phyloP scores from a whole-genome alignment of 2,329 filamentous ascomycete species.

The Xylaria multiplex region DNA sequence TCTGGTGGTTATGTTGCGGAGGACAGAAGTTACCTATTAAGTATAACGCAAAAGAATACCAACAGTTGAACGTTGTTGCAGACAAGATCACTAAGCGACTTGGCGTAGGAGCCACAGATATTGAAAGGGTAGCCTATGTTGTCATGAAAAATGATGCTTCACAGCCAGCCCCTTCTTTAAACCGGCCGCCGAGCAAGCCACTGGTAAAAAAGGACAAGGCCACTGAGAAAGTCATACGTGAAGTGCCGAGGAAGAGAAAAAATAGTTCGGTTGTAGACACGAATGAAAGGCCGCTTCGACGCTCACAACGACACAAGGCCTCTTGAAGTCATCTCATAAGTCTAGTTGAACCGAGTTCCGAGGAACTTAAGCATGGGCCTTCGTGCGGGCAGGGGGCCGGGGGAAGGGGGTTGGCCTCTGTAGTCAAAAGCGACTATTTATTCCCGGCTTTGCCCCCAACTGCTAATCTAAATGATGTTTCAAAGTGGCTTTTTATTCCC shows the following conservation, averaged over 20 bases:
- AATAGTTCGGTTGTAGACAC: conserved; percentile 9
- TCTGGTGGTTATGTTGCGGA: conserved; percentile 73
- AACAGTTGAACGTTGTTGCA: conserved; percentile 59
- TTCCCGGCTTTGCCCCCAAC: background rate
- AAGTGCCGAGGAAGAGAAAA: conserved; percentile 30
- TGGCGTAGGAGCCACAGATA: conserved; percentile 66
- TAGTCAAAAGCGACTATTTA: background rate
- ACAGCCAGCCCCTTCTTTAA: conserved; percentile 15
- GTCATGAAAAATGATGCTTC: conserved; percentile 59
- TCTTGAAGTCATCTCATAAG: conserved; percentile 13
- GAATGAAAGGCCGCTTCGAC: conserved; percentile 20
- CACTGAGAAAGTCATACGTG: conserved; percentile 14
- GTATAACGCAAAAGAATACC: conserved; percentile 77
- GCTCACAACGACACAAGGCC: conserved; percentile 31
- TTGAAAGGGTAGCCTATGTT: conserved; percentile 78
- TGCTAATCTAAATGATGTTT: conserved; percentile 3
- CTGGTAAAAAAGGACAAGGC: conserved; percentile 30
- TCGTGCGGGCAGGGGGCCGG: background rate
- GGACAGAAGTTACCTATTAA: conserved; percentile 65
- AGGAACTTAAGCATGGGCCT: background rate
- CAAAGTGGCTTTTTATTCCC: background rate
- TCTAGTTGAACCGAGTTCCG: background rate
- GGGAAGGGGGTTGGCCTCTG: background rate
- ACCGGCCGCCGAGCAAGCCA: conserved; percentile 18
- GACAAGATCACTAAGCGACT: conserved; percentile 59